phyloP scores from a whole-genome alignment of 2,329 filamentous ascomycete genomes.

The Stagonosporopsis tanaceti region DNA sequence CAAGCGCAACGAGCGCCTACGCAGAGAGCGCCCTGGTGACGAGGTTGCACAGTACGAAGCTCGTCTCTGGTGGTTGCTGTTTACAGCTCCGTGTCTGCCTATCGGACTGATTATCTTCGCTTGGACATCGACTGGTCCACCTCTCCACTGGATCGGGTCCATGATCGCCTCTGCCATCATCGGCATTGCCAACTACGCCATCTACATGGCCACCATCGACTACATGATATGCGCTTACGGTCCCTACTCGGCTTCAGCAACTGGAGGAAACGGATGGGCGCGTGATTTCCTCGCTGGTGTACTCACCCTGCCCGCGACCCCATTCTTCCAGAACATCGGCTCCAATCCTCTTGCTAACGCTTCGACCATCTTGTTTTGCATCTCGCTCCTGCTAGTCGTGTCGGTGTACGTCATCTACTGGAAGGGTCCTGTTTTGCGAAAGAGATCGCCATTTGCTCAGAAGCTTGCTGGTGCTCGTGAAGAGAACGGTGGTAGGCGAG shows the following conservation, averaged over 20 bases:
- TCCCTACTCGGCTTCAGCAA: conserved; percentile 77
- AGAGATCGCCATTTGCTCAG: conserved; percentile 63
- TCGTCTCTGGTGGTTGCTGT: conserved; percentile 72
- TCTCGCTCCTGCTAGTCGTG: conserved; percentile 56
- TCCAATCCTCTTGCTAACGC: conserved; percentile 60
- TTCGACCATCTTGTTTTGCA: conserved; percentile 63
- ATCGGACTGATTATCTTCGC: conserved; percentile 77
- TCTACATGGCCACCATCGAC: conserved; percentile 82
- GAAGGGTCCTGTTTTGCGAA: conserved; percentile 64
- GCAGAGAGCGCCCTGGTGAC: conserved; percentile 38
- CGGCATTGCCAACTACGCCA: conserved; percentile 74
- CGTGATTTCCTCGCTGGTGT: conserved; percentile 79
- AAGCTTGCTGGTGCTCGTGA: conserved; percentile 48
- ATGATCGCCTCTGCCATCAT: conserved; percentile 72
- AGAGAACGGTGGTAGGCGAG: conserved; percentile 44
- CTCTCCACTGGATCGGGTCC: conserved; percentile 73
- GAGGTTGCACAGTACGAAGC: conserved; percentile 53
- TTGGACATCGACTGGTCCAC: conserved; percentile 71
- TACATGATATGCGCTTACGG: conserved; percentile 82
- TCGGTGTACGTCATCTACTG: conserved; percentile 59
- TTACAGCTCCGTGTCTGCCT: conserved; percentile 66
- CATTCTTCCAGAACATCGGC: conserved; percentile 59
- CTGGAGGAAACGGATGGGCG: conserved; percentile 78
- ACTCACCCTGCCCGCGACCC: conserved; percentile 72
- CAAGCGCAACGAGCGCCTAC: conserved; percentile 48